Evolutionary conservation across 768 basidiomycete genomes (phyloP).

Genomic region (Pleurotus salmoneostramineus): DNA sequence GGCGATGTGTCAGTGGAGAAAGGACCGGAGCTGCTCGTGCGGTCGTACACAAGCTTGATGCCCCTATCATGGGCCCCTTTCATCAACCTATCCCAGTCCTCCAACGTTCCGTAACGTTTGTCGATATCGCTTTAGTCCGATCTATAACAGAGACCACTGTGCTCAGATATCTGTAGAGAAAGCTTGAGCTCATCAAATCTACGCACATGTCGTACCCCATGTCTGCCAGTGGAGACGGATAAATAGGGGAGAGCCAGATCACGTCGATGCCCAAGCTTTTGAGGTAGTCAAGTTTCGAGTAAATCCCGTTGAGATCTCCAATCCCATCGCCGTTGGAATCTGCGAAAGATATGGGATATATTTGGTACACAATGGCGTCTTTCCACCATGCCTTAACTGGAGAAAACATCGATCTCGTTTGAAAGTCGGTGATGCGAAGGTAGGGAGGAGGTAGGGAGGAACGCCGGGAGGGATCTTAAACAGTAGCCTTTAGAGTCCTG

Average conservation of each 20-base stretch:
- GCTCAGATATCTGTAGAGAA: background rate
- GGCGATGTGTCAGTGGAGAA: background rate
- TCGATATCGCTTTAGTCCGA: constrained; percentile 65
- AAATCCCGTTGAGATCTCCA: constrained; percentile 68
- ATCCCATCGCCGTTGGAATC: constrained; percentile 69
- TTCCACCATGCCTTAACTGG: constrained; percentile 47
- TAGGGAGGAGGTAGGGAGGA: too few relatives aligned
- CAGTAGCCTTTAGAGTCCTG: too few relatives aligned
- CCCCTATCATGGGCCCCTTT: constrained; percentile 53
- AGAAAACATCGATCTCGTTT: too few relatives aligned
- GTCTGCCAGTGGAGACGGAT: constrained; percentile 61
- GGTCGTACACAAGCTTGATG: constrained; percentile 63
- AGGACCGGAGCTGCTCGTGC: background rate
- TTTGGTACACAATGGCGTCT: constrained; percentile 58
- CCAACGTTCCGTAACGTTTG: constrained; percentile 59
- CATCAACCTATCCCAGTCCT: constrained; percentile 55
- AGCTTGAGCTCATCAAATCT: background rate
- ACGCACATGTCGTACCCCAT: constrained; percentile 70
- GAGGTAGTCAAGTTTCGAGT: constrained; percentile 62
- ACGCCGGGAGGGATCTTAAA: too few relatives aligned
- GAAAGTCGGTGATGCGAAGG: too few relatives aligned
- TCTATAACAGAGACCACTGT: constrained; percentile 26
- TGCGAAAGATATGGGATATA: constrained; percentile 67
- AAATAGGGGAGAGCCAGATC: constrained; percentile 71
- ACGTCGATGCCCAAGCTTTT: constrained; percentile 63